Evolutionary conservation across 352 stramenopile species (phyloP), one percentile per base, ranked within the genome.

Genomic region (Phytophthora cryptogea): DNA sequence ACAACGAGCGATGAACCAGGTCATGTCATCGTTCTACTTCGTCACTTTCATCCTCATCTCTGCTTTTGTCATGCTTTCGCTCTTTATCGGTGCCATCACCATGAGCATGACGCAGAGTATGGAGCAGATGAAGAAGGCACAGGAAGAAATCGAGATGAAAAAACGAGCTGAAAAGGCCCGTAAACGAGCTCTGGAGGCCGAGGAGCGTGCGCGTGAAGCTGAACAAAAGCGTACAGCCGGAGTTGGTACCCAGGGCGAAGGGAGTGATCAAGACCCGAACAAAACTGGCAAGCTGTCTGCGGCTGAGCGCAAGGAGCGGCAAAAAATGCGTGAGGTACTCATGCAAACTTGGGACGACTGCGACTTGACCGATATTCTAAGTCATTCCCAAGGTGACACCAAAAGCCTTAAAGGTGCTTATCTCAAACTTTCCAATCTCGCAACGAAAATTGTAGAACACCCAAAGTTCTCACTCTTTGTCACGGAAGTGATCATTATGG

Each of bases 21-120:
- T 89, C 44, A 64, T 89, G 31, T 80, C 79, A 4, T 64, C 75
- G 4, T 52, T 91, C 5, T 96, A 94, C 48, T 96, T 91, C 47
- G 77, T 96, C 57, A 92, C 80, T n/a, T 96, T 95, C 54, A 88
- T 96, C 45, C 55, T 96, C 35, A 80, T 96, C 31, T 94, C 87
- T 1, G 84, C 87, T 8, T 90, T 96, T 23, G 88, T 96, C 45
- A 95, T 95, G 86, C 82, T 96, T 28, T 93, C 80, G 39, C 84
- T 96, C 44, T 95, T 96, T 54, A 93, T 96, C 53, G 88, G 88
- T 78, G 85, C 88, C 45, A 92, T 96, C 47, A 96, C 88, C 6
- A 95, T 96, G 88, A 89, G 76, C 43, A 96, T 96, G 88, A 94
- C 86, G 8, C 68, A 95, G 57, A 93, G 81, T 33, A 95, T 96